Evolutionary conservation across 768 basidiomycete genomes (phyloP), one percentile per base, ranked within the genome.

Genomic region (Rhizopogon rudus): DNA sequence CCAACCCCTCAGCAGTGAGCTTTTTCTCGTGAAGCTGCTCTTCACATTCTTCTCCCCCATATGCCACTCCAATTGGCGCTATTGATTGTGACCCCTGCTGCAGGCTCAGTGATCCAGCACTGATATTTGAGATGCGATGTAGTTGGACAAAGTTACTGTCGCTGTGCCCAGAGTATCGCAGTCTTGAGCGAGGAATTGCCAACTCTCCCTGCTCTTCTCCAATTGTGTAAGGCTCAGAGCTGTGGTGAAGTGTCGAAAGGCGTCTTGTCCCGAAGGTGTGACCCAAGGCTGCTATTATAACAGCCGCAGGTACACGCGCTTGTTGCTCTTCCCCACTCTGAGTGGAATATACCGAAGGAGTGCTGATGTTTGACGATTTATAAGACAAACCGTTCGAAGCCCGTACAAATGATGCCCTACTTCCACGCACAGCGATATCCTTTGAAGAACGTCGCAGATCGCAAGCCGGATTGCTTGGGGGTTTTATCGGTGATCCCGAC

Each of bases 211-310:
- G 51, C 13, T 46, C 40, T 43, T 60, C 29, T 51, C 55, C 17
- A 49, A 58, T 37, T 44, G 31, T 50, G 57, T 66, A 58, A 28
- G 61, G 61, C 39, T 53, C 53, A 10, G 60, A 56, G 43, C 57
- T 66, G 12, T 49, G 42, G 3, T 55, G 56, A 37, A 58, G 57
- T 16, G 54, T 52, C n/a, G 48, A 22, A 14, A 64, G 62, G 45
- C 60, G 46, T 17, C 61, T 56, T 5, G 59, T 57, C 46, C 63
- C 65, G 25, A 52, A 10, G n/a, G 60, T 58, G 48, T 64, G 65
- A 37, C 65, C 72, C 49, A 74, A 64, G 13, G 74, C 74, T 25
- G 76, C 74, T 54, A 72, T 52, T 39, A 77, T 67, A n/a, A 73
- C 61, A 56, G 67, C 72, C 5, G 64, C 58, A 28, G 66, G 71